Evolutionary conservation across 2,329 filamentous ascomycete genomes (phyloP), one percentile per base, ranked within the genome.

Genomic region (Helminthosporium solani): DNA sequence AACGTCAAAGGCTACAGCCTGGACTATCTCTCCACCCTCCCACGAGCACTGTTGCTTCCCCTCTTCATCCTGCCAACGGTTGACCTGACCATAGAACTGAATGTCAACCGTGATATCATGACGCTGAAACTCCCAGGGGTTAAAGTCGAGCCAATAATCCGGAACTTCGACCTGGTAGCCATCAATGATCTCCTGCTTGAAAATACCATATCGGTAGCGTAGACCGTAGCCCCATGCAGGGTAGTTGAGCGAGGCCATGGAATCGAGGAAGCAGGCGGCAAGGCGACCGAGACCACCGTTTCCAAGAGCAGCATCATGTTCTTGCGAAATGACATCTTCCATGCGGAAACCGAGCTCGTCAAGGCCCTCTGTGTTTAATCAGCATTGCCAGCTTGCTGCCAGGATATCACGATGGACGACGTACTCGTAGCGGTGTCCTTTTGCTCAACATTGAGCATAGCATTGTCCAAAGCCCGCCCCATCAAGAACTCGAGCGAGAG

Each of bases 61-160:
- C 46, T 86, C 79, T 11, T 86, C 83, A 57, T 95, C 86, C 50
- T 69, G 66, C 65, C 67, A 79, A 71, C 90, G 95, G 67, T 79
- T 81, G 45, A 95, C 91, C 53, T 84, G 75, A 25, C 94, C 94
- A 61, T 92, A 96, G 77, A 99, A 99, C 78, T 97, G 91, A 49
- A 99, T 90, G 72, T 97, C 89, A 19, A 99, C 91, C 2, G 87
- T 91, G 51, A 99, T 88, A 67, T 99, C 94, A 70, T 96, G 90
- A 57, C 94, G 82, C 33, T 91, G 90, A 64, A 97, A 99, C 70
- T 99, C 94, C 94, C 94, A 99, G 0, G 94, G 94, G 73, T 99
- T 99, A 73, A 97, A 96, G 70, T 97, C 94, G 43, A 99, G 83
- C 94, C 94, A 99, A 75, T 99, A 97, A 70, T 99, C 94, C 16